Conservation (phyloP, 371 early-diverging fungal genomes). For the Rhizopus sp. region DNA sequence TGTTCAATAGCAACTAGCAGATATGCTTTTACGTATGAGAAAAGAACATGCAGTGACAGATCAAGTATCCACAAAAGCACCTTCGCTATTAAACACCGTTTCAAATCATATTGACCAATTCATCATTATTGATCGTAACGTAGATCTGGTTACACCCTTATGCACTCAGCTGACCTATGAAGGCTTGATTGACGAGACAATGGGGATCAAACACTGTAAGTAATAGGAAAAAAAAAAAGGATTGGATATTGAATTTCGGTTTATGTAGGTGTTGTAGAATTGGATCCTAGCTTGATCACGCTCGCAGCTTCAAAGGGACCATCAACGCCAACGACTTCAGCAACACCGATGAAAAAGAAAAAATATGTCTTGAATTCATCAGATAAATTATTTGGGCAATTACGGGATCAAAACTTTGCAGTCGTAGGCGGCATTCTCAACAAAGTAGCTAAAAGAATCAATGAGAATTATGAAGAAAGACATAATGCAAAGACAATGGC, state of each 20-base stretch:
- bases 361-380: slow-evolving; percentile 78
- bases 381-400: slow-evolving; percentile 77
- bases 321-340: slow-evolving; percentile 19
- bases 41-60: slow-evolving; percentile 73
- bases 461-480: slow-evolving; percentile 84
- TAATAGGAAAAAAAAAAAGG: neutral
- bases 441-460: slow-evolving; percentile 80
- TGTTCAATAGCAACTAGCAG: slow-evolving; percentile 61
- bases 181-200: slow-evolving; percentile 86
- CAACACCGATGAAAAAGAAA: slow-evolving; percentile 62
- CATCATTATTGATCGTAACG: slow-evolving; percentile 87
- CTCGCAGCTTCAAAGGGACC: slow-evolving; percentile 17
- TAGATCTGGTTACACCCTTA: slow-evolving; percentile 89
- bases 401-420: slow-evolving; percentile 89
- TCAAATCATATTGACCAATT: slow-evolving; percentile 85
- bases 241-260: neutral
- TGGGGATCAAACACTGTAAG: slow-evolving; percentile 67
- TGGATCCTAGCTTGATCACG: slow-evolving; percentile 52
- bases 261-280: slow-evolving; percentile 58
- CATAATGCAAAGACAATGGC: slow-evolving; percentile 88
- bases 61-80: slow-evolving; percentile 41
- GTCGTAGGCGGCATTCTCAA: slow-evolving; percentile 83
- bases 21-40: slow-evolving; percentile 83
- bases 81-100: slow-evolving; percentile 44
- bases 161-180: slow-evolving; percentile 95